Percentiles rank a stretch among this genome's conserved stretches.
Conservation (phyloP, 305 asterid species). For the Fraxinus angustifolia region DNA sequence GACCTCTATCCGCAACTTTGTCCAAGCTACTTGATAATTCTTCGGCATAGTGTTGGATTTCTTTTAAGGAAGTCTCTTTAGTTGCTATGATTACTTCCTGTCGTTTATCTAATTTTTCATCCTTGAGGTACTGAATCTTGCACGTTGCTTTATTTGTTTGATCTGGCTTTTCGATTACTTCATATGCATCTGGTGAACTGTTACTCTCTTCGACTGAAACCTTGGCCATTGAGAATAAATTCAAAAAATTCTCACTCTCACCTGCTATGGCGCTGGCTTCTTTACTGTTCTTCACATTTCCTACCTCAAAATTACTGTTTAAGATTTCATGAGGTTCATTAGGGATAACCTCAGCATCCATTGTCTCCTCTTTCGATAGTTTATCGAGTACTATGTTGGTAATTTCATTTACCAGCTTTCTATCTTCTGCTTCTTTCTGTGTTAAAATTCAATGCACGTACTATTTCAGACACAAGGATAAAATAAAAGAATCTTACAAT, state of each 20-base stretch:
- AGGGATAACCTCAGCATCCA: slow-evolving; percentile 20
- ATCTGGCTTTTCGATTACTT: slow-evolving; percentile 24
- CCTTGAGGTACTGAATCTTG: slow-evolving; percentile 21
- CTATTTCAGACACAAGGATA: neutral
- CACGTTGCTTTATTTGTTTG: slow-evolving; percentile 21
- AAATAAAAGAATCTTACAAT: neutral
- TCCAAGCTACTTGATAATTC: slow-evolving; percentile 18
- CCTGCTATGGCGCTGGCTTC: slow-evolving; percentile 14
- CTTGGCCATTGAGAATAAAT: slow-evolving; percentile 32
- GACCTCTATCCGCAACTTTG: slow-evolving; percentile 17
- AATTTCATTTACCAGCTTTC: slow-evolving; percentile 19
- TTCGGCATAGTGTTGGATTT: slow-evolving; percentile 22
- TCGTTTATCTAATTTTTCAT: slow-evolving; percentile 26
- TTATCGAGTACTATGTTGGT: slow-evolving; percentile 16
- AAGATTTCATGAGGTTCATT: slow-evolving; percentile 23
- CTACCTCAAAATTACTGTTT: slow-evolving; percentile 5
- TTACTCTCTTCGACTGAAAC: slow-evolving; percentile 30
- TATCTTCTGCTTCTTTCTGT: slow-evolving; percentile 36
- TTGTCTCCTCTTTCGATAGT: slow-evolving; percentile 22
- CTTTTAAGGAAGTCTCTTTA: slow-evolving; percentile 16
- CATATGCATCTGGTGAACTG: slow-evolving; percentile 21
- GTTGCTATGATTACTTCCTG: slow-evolving; percentile 13
- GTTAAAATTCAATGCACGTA: neutral
- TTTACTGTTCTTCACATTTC: slow-evolving; percentile 4
- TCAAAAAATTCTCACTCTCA: slow-evolving; percentile 37